Conservation (phyloP, 495 filamentous ascomycete genomes). For the Podospora pseudocomata region DNA sequence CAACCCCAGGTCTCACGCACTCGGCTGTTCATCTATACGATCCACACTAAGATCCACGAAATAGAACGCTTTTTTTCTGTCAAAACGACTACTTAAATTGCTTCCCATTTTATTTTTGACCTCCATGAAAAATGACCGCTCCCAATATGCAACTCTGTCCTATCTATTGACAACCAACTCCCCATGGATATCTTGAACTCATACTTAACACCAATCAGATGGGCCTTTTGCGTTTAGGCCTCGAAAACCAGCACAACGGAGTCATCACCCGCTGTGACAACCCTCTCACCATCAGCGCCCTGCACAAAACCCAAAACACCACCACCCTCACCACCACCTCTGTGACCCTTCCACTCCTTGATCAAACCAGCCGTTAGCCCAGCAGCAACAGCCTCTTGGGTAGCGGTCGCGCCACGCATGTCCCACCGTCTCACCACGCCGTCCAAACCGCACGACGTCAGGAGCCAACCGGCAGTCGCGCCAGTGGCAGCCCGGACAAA, state of each 20-base stretch:
- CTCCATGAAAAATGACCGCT: background rate
- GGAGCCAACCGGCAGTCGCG: slow-evolving; percentile 48
- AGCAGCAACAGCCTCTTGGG: slow-evolving; percentile 24
- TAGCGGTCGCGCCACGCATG: slow-evolving; percentile 69
- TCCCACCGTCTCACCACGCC: slow-evolving; percentile 87
- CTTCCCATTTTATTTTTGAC: background rate
- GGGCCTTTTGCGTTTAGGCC: slow-evolving; percentile 26
- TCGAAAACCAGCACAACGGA: slow-evolving; percentile 68
- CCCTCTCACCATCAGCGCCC: slow-evolving; percentile 58
- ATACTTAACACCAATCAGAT: background rate
- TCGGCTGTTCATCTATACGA: background rate
- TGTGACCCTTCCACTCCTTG: slow-evolving; percentile 79
- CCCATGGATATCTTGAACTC: background rate
- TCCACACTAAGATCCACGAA: background rate
- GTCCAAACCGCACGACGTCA: slow-evolving; percentile 83
- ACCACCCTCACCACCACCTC: slow-evolving; percentile 72
- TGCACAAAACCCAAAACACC: slow-evolving; percentile 90
- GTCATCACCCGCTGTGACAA: slow-evolving; percentile 90
- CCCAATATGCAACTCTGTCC: background rate
- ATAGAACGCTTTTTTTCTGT: background rate
- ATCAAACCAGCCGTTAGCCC: slow-evolving; percentile 39
- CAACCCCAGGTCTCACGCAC: background rate
- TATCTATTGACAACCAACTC: background rate
- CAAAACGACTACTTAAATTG: background rate
- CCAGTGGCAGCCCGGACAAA: slow-evolving; percentile 57